These are phyloP conservation scores for Eustoma russellianum DNA, from an alignment of 257 asterid species.

Conservation along the genomic window DNA sequence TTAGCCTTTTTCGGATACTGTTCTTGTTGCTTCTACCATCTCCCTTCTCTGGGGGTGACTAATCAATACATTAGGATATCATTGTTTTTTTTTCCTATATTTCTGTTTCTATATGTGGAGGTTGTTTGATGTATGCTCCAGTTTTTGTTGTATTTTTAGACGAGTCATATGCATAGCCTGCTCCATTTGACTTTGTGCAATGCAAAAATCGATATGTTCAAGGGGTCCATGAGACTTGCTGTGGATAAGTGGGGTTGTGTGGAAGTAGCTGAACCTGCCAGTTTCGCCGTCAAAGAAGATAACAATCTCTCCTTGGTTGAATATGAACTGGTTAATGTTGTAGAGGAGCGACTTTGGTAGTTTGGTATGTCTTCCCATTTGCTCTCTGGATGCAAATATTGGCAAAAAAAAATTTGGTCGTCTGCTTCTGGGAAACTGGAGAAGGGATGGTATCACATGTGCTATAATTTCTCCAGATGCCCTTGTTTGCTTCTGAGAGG, in stretches of 20 bases:
- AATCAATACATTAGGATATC: too few relatives aligned
- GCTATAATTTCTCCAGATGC: conserved; percentile 11
- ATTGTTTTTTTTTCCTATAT: too few relatives aligned
- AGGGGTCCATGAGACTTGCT: conserved; percentile 83
- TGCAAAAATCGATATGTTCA: conserved; percentile 77
- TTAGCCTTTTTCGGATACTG: too few relatives aligned
- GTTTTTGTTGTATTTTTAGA: too few relatives aligned
- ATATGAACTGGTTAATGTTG: conserved; percentile 49
- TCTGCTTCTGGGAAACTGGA: conserved; percentile 14
- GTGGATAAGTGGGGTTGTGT: conserved; percentile 59
- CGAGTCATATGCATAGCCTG: too few relatives aligned
- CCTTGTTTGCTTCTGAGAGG: conserved; percentile 14
- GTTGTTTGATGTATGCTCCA: too few relatives aligned
- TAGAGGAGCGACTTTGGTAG: conserved; percentile 11
- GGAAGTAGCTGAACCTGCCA: conserved; percentile 28
- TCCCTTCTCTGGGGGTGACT: too few relatives aligned
- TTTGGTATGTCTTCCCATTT: conserved; percentile 2
- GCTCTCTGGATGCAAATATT: conserved; percentile 6
- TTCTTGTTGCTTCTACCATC: too few relatives aligned
- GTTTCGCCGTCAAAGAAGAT: conserved; percentile 53
- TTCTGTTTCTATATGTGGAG: too few relatives aligned
- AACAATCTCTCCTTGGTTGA: conserved; percentile 56
- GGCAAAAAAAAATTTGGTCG: conserved; percentile 11
- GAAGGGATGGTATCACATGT: conserved; percentile 8
- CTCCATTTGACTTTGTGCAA: conserved; percentile 34